phyloP scores from a whole-genome alignment of 2,329 filamentous ascomycete species.

The Neonectria neomacrospora region DNA sequence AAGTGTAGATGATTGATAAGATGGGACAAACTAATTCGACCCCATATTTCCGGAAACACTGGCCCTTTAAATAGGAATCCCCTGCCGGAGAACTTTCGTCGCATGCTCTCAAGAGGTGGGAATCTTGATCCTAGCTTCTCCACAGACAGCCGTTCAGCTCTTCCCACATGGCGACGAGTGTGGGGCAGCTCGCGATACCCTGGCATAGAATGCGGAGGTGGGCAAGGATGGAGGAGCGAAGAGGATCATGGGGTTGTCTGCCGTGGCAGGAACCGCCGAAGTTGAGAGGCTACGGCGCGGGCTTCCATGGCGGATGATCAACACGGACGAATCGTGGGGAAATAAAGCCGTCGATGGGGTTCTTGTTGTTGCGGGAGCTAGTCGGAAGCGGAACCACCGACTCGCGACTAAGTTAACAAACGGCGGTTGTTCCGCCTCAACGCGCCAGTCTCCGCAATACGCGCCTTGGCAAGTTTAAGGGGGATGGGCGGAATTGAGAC shows the following conservation, averaged over 20 bases:
- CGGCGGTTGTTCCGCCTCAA: slow-evolving; percentile 19
- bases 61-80: slow-evolving; percentile 10
- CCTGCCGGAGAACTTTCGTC: background rate
- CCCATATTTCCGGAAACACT: background rate
- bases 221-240: background rate
- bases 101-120: background rate
- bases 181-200: slow-evolving; percentile 10
- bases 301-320: background rate
- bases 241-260: background rate
- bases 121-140: slow-evolving; percentile 1
- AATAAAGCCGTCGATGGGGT: no score
- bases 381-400: slow-evolving; percentile 18
- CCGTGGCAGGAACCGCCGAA: slow-evolving; percentile 20
- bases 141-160: slow-evolving; percentile 14
- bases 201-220: slow-evolving; percentile 3
- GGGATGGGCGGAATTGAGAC: background rate
- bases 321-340: slow-evolving; percentile 8
- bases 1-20: background rate
- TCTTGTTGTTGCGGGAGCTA: no score
- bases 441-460: slow-evolving; percentile 4
- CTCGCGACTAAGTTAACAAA: background rate
- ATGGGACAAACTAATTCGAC: background rate
- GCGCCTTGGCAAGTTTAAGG: background rate
- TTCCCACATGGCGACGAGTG: slow-evolving; percentile 17
- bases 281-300: background rate